A percentile compares a stretch with the other conserved stretches of the same genome.
phyloP scores from a whole-genome alignment of 805 yeast genomes.

The Scheffersomyces spartinae region DNA sequence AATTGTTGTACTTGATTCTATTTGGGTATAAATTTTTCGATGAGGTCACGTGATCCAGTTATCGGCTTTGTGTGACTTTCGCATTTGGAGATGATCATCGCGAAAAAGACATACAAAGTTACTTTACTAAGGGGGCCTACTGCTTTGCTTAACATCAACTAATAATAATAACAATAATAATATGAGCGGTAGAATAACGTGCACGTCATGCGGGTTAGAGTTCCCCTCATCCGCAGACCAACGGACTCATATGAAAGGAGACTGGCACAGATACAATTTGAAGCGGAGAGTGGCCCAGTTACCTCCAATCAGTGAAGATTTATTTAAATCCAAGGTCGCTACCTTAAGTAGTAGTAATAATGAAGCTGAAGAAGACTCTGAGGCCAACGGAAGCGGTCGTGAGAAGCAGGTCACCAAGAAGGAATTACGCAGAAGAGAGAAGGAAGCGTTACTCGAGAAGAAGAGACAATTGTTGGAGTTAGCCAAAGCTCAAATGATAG shows the following conservation, averaged over 20 bases:
- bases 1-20: too few relatives aligned
- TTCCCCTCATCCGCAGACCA: conserved; percentile 29
- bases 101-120: too few relatives aligned
- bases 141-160: too few relatives aligned
- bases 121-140: too few relatives aligned
- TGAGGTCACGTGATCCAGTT: too few relatives aligned
- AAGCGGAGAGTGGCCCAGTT: conserved; percentile 31
- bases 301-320: conserved; percentile 15
- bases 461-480: conserved; percentile 35
- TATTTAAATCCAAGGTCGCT: conserved; percentile 28
- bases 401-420: conserved; percentile 30
- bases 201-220: conserved; percentile 29
- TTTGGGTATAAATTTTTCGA: too few relatives aligned
- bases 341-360: conserved; percentile 5
- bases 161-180: too few relatives aligned
- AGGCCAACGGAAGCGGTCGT: too few relatives aligned
- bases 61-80: conserved; percentile 1
- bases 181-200: too few relatives aligned
- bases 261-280: conserved; percentile 35
- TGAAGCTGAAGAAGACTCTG: conserved; percentile 8
- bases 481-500: conserved; percentile 31
- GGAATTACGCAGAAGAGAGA: conserved; percentile 38
- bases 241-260: conserved; percentile 31
- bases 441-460: conserved; percentile 37
- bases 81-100: too few relatives aligned